phyloP scores from a whole-genome alignment of 2,329 filamentous ascomycete genomes.

The Xylariaceae sp. region DNA sequence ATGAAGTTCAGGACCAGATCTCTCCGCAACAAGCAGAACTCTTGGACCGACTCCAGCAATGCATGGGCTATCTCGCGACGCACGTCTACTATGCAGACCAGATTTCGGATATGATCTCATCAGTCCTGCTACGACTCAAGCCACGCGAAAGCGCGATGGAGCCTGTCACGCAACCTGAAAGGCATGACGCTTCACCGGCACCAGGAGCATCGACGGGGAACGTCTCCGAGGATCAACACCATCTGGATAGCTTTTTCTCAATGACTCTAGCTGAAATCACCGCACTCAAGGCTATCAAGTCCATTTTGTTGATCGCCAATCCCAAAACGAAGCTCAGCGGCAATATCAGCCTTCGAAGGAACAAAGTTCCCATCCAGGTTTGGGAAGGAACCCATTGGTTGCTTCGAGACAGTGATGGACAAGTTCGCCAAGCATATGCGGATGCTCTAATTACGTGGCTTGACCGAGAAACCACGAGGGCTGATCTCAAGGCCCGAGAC shows the following conservation, averaged over 20 bases:
- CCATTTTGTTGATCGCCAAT: conserved; percentile 80
- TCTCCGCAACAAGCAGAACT: conserved; percentile 61
- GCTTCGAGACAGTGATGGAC: conserved; percentile 72
- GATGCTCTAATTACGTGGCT: conserved; percentile 85
- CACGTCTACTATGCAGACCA: conserved; percentile 98
- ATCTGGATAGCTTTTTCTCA: conserved; percentile 52
- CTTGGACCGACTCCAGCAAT: conserved; percentile 69
- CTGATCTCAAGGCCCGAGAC: conserved; percentile 62
- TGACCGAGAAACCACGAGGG: conserved; percentile 69
- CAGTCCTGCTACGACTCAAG: conserved; percentile 75
- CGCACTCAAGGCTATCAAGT: conserved; percentile 77
- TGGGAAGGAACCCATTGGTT: conserved; percentile 99
- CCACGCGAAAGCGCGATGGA: conserved; percentile 50
- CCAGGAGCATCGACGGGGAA: conserved; percentile 38
- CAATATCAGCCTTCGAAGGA: conserved; percentile 65
- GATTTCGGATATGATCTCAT: conserved; percentile 87
- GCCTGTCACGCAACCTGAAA: conserved; percentile 45
- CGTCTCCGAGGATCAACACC: conserved; percentile 42
- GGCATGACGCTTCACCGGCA: conserved; percentile 39
- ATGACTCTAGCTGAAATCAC: conserved; percentile 55
- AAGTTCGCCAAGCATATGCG: conserved; percentile 80
- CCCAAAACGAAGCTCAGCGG: conserved; percentile 57
- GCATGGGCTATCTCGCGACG: conserved; percentile 86
- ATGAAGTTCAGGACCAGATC: conserved; percentile 37
- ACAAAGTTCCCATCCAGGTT: conserved; percentile 72